A percentile compares a stretch with the other conserved stretches of the same genome.
Evolutionary conservation across 2,329 filamentous ascomycete genomes (phyloP).

Genomic region (Fonsecaea erecta): DNA sequence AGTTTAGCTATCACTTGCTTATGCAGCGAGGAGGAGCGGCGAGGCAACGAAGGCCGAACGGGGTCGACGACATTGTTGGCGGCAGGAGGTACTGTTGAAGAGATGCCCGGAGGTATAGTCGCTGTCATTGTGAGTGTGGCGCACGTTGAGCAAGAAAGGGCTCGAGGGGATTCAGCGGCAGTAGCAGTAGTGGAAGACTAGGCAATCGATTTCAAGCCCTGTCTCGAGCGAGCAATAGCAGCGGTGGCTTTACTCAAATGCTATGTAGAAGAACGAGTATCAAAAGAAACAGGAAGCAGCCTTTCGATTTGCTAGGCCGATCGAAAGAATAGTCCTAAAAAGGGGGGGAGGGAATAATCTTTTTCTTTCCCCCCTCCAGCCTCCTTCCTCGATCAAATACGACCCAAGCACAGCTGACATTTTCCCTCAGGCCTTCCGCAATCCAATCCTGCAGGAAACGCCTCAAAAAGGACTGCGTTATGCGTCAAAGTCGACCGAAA

Average conservation of each 20-base stretch:
- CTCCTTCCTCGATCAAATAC: no score
- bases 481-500: not conserved
- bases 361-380: not conserved
- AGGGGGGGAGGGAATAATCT: not conserved
- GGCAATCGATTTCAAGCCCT: not conserved
- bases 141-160: not conserved
- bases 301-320: not conserved
- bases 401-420: no score
- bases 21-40: conserved; percentile 44
- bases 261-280: not conserved
- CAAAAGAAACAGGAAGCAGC: not conserved
- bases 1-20: conserved; percentile 52
- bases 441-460: not conserved
- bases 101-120: not conserved
- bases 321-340: not conserved
- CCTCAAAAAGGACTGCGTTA: no score
- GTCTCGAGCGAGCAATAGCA: not conserved
- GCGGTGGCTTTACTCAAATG: not conserved
- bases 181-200: not conserved
- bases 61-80: not conserved
- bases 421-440: no score
- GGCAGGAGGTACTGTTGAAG: not conserved
- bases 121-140: not conserved
- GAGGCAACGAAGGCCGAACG: conserved; percentile 11
- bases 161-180: not conserved